These are phyloP conservation scores for Puccinia polysora DNA, from an alignment of 1,284 basidiomycete species.

Conservation along the genomic window DNA sequence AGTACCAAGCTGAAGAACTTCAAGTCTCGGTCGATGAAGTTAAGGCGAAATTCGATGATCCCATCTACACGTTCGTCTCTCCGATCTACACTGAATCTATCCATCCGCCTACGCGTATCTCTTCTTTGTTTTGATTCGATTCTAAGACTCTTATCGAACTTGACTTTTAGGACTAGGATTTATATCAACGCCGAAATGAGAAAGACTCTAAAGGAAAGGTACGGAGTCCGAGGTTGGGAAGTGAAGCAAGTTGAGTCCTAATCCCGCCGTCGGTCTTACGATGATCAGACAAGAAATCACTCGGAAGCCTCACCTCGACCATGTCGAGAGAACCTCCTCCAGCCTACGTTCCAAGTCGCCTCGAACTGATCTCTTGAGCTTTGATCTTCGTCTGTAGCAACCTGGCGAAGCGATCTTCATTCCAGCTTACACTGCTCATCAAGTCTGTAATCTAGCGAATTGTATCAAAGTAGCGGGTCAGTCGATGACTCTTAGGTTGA, in stretches of 20 bases:
- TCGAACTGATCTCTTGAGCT: background rate
- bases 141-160: too few species aligned
- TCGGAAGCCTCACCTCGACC: too few species aligned
- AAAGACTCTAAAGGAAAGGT: slow-evolving; percentile 45
- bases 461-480: slow-evolving; percentile 50
- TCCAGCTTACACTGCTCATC: slow-evolving; percentile 51
- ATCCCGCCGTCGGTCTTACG: background rate
- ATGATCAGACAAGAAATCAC: background rate
- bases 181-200: slow-evolving; percentile 48
- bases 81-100: background rate
- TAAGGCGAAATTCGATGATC: slow-evolving; percentile 28
- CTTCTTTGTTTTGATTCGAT: background rate
- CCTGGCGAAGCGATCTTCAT: slow-evolving; percentile 51
- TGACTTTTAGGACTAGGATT: slow-evolving; percentile 47
- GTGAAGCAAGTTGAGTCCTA: slow-evolving; percentile 44
- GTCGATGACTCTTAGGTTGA: background rate
- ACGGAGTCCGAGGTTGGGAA: slow-evolving; percentile 49
- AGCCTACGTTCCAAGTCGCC: background rate
- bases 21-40: slow-evolving; percentile 2
- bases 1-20: slow-evolving; percentile 42
- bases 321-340: background rate
- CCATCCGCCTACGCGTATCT: background rate
- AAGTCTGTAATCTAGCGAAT: slow-evolving; percentile 51
- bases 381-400: slow-evolving; percentile 41
- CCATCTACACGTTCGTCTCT: slow-evolving; percentile 30